These are phyloP conservation scores for Arctium lappa DNA, from an alignment of 129 eudicot species.

Conservation along the genomic window DNA sequence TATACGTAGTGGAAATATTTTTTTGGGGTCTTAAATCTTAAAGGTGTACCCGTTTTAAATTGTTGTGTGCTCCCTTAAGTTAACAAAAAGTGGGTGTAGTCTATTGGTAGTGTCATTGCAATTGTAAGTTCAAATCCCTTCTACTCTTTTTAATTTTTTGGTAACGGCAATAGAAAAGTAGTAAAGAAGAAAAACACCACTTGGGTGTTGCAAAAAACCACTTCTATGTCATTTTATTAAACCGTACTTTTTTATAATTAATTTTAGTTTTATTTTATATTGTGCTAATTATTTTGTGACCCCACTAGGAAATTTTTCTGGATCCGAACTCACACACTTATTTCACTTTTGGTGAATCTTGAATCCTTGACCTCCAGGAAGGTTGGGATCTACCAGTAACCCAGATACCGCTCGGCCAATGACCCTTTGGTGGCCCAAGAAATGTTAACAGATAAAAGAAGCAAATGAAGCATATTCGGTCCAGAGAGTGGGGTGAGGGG, in stretches of 20 bases:
- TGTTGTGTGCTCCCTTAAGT: neutral
- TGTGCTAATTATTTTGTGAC: neutral
- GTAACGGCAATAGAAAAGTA: neutral
- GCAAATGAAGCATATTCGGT: neutral
- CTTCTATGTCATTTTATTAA: neutral
- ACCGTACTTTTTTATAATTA: neutral
- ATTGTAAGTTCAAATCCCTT: neutral
- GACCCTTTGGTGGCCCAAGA: neutral
- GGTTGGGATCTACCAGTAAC: neutral
- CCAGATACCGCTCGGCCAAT: neutral
- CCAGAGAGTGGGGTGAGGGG: neutral
- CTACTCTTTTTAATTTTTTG: neutral
- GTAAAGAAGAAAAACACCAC: no score
- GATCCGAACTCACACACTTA: neutral
- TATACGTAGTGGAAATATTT: neutral
- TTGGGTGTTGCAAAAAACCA: neutral
- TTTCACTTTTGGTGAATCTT: neutral
- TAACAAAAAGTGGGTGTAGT: no score
- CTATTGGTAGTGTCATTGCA: no score
- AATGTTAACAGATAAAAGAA: neutral
- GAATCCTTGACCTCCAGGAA: neutral
- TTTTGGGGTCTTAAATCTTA: no score
- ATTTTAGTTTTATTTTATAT: neutral
- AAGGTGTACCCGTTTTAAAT: no score
- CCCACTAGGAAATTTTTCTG: neutral